Evolutionary conservation across 148 eudicot species (phyloP).

Genomic region (Simmondsia chinensis): DNA sequence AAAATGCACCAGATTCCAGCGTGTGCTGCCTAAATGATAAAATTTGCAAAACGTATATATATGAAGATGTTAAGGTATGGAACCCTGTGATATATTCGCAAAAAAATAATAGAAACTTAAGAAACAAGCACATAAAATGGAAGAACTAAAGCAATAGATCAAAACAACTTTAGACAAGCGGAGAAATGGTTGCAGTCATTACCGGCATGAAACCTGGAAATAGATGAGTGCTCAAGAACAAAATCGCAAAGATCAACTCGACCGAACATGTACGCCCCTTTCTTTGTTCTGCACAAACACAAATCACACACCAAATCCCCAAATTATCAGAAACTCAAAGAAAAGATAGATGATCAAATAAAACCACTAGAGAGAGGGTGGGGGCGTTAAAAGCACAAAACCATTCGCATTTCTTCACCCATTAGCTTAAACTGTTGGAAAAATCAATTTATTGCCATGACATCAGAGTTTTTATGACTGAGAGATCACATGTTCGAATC

Average conservation of each 20-base stretch:
- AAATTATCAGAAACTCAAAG: slow-evolving; percentile 3
- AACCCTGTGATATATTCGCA: neutral
- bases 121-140: too few species aligned
- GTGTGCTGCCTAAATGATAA: too few species aligned
- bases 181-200: neutral
- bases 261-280: slow-evolving; percentile 99
- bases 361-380: neutral
- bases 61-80: too few species aligned
- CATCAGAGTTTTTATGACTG: too few species aligned
- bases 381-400: too few species aligned
- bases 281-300: slow-evolving; percentile 45
- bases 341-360: neutral
- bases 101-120: too few species aligned
- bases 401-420: too few species aligned
- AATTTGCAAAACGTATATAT: too few species aligned
- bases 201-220: slow-evolving; percentile 98
- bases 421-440: too few species aligned
- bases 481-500: too few species aligned
- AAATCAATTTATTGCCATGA: too few species aligned
- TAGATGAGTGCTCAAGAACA: slow-evolving; percentile 86
- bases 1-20: too few species aligned
- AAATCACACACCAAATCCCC: neutral
- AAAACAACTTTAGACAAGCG: neutral
- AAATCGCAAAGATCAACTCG: slow-evolving; percentile 89
- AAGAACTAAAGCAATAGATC: neutral